Percentiles rank a stretch among this genome's conserved stretches.
phyloP scores from a whole-genome alignment of 805 yeast genomes.

The Torulaspora quercuum region DNA sequence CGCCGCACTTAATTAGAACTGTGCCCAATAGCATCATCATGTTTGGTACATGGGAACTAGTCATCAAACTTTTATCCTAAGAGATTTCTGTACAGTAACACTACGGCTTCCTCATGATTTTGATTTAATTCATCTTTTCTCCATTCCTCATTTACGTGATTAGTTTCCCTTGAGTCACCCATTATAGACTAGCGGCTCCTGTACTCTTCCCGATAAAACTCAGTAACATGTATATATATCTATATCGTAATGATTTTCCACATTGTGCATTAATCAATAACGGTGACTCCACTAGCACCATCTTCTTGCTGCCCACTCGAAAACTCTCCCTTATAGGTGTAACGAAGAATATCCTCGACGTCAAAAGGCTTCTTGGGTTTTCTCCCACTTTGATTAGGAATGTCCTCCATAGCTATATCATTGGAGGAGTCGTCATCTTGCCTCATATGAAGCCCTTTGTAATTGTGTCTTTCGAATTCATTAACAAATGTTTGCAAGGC shows the following conservation, averaged over 20 bases:
- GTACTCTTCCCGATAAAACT: too few species aligned
- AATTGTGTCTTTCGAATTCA: constrained; percentile 53
- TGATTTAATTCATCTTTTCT: too few species aligned
- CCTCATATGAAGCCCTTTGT: constrained; percentile 56
- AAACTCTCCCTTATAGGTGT: constrained; percentile 44
- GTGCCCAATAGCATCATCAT: constrained; percentile 97
- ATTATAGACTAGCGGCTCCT: too few species aligned
- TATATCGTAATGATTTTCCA: neutral
- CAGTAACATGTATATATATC: too few species aligned
- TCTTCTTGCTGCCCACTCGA: constrained; percentile 2
- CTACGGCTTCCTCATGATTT: too few species aligned
- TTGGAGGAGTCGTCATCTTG: constrained; percentile 41
- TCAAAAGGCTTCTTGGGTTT: constrained; percentile 34
- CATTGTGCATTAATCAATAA: constrained; percentile 7
- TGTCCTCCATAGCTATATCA: constrained; percentile 17
- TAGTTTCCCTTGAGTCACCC: too few species aligned
- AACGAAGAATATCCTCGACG: constrained; percentile 42
- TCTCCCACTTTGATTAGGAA: constrained; percentile 12
- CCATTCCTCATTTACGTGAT: too few species aligned
- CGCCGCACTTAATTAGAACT: constrained; percentile 94
- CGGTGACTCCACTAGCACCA: constrained; percentile 5
- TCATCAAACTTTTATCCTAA: constrained; percentile 53
- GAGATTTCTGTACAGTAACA: too few species aligned
- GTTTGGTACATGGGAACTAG: constrained; percentile 98
- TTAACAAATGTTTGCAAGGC: constrained; percentile 55